Percentiles rank a stretch among this genome's conserved stretches.
phyloP scores from a whole-genome alignment of 192 early-diverging fungal species.

The Pecoramyces ruminantium region DNA sequence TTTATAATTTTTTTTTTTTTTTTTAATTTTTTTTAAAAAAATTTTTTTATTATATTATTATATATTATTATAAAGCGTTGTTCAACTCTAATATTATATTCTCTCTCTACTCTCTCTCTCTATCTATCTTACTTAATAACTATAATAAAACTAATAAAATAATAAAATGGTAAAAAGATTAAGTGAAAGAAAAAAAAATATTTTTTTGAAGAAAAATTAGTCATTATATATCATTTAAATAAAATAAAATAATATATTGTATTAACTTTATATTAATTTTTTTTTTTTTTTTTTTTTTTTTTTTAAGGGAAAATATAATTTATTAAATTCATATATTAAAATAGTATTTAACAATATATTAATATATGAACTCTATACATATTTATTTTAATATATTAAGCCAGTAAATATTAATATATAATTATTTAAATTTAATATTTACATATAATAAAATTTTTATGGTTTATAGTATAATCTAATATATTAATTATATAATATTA shows the following conservation, averaged over 20 bases:
- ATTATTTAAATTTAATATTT: background rate
- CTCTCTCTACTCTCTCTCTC: no score
- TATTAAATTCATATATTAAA: background rate
- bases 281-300: background rate
- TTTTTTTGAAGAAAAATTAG: background rate
- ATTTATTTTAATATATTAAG: background rate
- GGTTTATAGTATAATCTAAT: no score
- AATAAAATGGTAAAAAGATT: background rate
- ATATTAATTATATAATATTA: no score
- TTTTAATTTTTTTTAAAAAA: no score
- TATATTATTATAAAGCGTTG: no score
- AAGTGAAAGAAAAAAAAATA: background rate
- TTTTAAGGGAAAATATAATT: background rate
- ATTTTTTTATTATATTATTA: no score
- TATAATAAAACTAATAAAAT: background rate
- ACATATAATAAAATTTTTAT: no score
- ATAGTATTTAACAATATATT: background rate
- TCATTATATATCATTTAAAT: background rate
- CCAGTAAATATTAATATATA: background rate
- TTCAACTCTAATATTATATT: no score
- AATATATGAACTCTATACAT: background rate
- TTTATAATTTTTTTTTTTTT: no score
- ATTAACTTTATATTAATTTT: background rate
- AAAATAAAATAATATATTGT: background rate
- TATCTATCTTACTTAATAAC: no score